phyloP scores from a whole-genome alignment of 2,329 filamentous ascomycete species.

The Exophiala sp. region DNA sequence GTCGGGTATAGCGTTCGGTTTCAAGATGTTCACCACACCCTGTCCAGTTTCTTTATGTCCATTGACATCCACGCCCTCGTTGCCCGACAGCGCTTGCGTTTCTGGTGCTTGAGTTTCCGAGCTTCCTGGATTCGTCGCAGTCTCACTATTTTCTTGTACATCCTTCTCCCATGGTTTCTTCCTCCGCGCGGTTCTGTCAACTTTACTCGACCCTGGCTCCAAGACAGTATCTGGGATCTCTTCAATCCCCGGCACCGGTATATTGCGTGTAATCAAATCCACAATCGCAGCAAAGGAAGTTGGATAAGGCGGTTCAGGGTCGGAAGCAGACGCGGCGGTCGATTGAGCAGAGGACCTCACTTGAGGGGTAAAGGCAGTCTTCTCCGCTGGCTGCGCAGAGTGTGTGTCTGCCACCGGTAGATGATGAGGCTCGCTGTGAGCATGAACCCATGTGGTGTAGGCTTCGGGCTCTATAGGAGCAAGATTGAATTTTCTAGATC shows the following conservation, averaged over 20 bases:
- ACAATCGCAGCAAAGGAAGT: constrained; percentile 80
- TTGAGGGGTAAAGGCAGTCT: neutral
- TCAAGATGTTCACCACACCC: constrained; percentile 27
- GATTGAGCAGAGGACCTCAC: constrained; percentile 2
- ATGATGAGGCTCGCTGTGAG: constrained; percentile 14
- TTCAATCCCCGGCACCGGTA: constrained; percentile 78
- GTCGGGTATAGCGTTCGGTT: constrained; percentile 27
- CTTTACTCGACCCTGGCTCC: constrained; percentile 41
- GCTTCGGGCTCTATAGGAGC: constrained; percentile 56
- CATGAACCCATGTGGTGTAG: constrained; percentile 60
- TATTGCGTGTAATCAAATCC: constrained; percentile 72
- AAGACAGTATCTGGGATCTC: constrained; percentile 78
- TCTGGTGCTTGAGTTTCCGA: neutral
- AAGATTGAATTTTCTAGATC: constrained; percentile 36
- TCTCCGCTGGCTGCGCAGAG: neutral
- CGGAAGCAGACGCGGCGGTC: constrained; percentile 8
- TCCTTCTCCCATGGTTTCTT: constrained; percentile 77
- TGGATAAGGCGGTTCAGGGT: constrained; percentile 60
- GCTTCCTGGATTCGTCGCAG: neutral
- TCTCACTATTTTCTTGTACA: neutral
- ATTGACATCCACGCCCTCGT: constrained; percentile 9
- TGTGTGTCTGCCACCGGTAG: constrained; percentile 8
- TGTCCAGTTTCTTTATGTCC: constrained; percentile 22
- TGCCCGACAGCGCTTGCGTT: neutral
- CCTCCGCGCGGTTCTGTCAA: constrained; percentile 42